These are phyloP conservation scores for Margaritispora aquatica DNA, from an alignment of 495 filamentous ascomycete species.

Conservation along the genomic window DNA sequence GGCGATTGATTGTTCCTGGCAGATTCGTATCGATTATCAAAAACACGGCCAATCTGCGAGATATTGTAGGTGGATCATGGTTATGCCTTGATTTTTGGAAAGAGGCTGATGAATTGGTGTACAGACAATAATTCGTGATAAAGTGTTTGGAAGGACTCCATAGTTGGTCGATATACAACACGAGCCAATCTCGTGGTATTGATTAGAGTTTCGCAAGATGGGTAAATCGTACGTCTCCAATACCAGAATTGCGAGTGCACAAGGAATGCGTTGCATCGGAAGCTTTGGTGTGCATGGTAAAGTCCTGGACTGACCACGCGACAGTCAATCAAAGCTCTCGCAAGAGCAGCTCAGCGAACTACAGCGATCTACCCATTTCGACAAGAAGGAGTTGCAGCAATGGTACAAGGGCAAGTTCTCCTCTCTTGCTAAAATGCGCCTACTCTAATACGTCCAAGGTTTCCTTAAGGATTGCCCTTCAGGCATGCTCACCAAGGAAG, in stretches of 20 bases:
- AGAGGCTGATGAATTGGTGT: background rate
- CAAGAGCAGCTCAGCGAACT: conserved; percentile 91
- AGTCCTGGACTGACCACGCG: background rate
- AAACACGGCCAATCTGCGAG: background rate
- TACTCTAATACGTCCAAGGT: conserved; percentile 42
- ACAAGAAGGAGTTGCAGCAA: conserved; percentile 99
- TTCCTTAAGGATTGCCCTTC: conserved; percentile 98
- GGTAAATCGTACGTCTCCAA: conserved; percentile 20
- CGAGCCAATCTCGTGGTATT: background rate
- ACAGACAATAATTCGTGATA: background rate
- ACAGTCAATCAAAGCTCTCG: conserved; percentile 88
- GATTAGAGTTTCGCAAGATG: conserved; percentile 13
- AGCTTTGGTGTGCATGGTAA: background rate
- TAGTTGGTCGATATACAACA: no score
- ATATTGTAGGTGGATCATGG: background rate
- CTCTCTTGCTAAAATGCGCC: background rate
- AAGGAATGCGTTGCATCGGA: background rate
- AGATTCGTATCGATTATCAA: background rate
- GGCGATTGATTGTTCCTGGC: no score
- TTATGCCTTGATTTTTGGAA: background rate
- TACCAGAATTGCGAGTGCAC: background rate
- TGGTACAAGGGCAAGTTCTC: conserved; percentile 87
- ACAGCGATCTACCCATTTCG: conserved; percentile 94
- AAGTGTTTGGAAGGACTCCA: background rate
- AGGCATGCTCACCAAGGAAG: conserved; percentile 92